A percentile compares a stretch with the other conserved stretches of the same genome.
These are phyloP conservation scores for Russula emetica DNA, from an alignment of 768 basidiomycete species.

Conservation along the genomic window DNA sequence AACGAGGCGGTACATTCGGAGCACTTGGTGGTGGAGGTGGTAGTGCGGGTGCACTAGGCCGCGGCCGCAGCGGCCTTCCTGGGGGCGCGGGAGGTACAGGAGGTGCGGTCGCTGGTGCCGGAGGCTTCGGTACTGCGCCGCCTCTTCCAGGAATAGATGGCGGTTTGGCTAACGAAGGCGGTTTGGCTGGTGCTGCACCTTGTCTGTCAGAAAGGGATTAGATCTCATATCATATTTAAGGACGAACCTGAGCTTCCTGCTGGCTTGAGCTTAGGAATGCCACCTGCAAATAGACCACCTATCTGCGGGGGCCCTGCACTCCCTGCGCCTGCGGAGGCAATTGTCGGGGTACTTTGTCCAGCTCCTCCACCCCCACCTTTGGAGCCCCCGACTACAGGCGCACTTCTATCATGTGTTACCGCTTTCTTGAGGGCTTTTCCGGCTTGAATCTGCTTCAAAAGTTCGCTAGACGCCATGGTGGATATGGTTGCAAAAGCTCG, in stretches of 20 bases:
- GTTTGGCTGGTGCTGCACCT: conserved; percentile 28
- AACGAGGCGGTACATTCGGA: conserved; percentile 25
- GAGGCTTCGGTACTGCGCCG: conserved; percentile 33
- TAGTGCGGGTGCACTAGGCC: conserved; percentile 22
- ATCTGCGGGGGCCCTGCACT: conserved; percentile 70
- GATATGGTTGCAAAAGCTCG: background rate
- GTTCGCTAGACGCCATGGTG: conserved; percentile 67
- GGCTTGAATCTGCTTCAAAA: conserved; percentile 76
- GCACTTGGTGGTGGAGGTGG: conserved; percentile 29
- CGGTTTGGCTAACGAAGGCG: conserved; percentile 23
- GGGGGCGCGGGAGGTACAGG: conserved; percentile 34
- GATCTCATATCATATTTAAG: background rate
- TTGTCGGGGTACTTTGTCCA: conserved; percentile 34
- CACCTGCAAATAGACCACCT: conserved; percentile 83
- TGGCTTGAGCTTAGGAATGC: conserved; percentile 86
- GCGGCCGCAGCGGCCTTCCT: conserved; percentile 27
- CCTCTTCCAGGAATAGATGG: conserved; percentile 37
- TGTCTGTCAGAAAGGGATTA: background rate
- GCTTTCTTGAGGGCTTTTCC: conserved; percentile 81
- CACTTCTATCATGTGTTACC: conserved; percentile 78
- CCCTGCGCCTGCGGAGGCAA: conserved; percentile 25
- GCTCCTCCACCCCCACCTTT: conserved; percentile 36
- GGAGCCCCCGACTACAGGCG: conserved; percentile 51
- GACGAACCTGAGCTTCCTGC: conserved; percentile 43
- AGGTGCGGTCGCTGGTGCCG: conserved; percentile 27